These are phyloP conservation scores for Arctium minus DNA, from an alignment of 129 eudicot genomes.

Conservation along the genomic window DNA sequence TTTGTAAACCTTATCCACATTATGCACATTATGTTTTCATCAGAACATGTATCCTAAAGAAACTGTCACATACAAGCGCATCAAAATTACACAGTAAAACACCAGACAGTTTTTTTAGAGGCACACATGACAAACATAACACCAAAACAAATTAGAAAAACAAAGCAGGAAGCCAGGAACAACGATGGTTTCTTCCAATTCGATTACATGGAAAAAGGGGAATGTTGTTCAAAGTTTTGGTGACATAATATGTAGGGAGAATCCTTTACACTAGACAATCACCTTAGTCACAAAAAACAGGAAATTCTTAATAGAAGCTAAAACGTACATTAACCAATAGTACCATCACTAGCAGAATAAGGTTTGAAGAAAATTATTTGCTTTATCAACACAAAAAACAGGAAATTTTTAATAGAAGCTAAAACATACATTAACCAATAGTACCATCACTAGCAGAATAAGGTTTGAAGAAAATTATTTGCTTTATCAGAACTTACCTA, in stretches of 20 bases:
- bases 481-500: not conserved
- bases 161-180: not conserved
- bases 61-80: not conserved
- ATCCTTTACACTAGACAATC: not conserved
- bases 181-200: not conserved
- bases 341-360: not conserved
- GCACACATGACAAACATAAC: conserved; percentile 4
- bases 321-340: not conserved
- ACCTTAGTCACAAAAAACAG: not conserved
- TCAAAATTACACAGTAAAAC: not conserved
- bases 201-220: not conserved
- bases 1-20: not conserved
- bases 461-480: not conserved
- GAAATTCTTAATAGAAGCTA: not conserved
- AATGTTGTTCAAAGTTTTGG: conserved; percentile 2
- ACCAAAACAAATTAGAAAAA: not conserved
- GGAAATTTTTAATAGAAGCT: too few species aligned
- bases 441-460: not conserved
- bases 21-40: not conserved
- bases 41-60: not conserved
- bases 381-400: not conserved
- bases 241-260: not conserved
- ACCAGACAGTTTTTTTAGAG: not conserved
- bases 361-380: not conserved
- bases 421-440: not conserved